Base-by-base conservation (phyloP, 75 land plant genomes). In the Selaginella moellendorffii region DNA sequence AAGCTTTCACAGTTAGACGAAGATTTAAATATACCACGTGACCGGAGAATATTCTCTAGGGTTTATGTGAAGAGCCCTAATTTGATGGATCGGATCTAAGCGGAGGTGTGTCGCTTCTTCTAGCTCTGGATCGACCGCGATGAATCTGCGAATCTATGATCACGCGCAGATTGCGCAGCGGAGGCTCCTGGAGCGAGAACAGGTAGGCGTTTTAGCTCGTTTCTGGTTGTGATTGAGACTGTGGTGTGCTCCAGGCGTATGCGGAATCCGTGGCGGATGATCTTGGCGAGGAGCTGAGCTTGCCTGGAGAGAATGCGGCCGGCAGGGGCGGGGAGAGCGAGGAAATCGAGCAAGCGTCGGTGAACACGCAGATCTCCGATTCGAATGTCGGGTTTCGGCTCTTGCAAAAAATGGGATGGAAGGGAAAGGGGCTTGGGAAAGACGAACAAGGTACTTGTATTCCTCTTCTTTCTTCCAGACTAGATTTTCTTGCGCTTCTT, bases 321-420 rank as follows among this genome's bases (percentile, higher is more conserved):
- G 78, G 79, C 18, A 96, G 89, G 51, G 89, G 85, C 74, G 72
- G 86, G 67, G 85, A 89, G 59, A 71, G 76, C 19, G 97, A 86
- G 26, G 75, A 84, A 69, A 68, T 95, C 62, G 96, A 95, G 73
- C 96, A 95, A 69, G 91, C 99, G 27, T 83, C 99, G 30, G 67
- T 90, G 19, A 96, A 95, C 42, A 95, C 88, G n/a, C 78, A 82
- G n/a, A 68, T 95, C 23, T 72, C 87, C 30, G 86, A 96, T 52
- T 89, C 99, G 31, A 95, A 95, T 74, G 58, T 95, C 30, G 99
- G 99, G 12, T 95, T 77, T 61, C 85, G 82, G 72, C 85, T 95
- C 27, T 74, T 95, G 64, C 97, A 83, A 61, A 95, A 90, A 65
- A 95, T 95, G 99, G 99, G 99, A 22, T 95, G 99, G 99, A 95